Conservation (phyloP, 768 basidiomycete species). For the Gelatoporia subvermispora region DNA sequence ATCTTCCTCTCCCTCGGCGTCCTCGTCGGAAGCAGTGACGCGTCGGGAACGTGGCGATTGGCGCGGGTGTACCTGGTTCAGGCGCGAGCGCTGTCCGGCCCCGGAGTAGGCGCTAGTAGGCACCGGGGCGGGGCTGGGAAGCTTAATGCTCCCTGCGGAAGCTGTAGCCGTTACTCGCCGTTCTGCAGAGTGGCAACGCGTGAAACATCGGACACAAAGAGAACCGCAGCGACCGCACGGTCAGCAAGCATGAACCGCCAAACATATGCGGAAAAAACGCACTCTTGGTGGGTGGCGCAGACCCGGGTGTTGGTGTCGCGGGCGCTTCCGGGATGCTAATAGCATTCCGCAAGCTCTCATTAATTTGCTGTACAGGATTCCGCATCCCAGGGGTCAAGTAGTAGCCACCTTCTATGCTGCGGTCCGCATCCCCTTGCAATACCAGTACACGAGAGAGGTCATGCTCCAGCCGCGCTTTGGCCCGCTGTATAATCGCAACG, state of each 20-base stretch:
- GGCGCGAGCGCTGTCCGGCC: slow-evolving; percentile 20
- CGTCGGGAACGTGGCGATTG: slow-evolving; percentile 21
- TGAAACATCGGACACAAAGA: not conserved
- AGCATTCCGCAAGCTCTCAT: slow-evolving; percentile 34
- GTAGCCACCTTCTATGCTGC: slow-evolving; percentile 25
- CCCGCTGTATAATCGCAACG: slow-evolving; percentile 39
- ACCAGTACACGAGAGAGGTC: slow-evolving; percentile 40
- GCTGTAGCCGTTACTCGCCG: slow-evolving; percentile 12
- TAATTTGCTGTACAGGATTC: slow-evolving; percentile 37
- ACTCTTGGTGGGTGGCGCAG: slow-evolving; percentile 18
- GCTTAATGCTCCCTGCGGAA: slow-evolving; percentile 27
- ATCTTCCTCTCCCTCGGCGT: slow-evolving; percentile 32
- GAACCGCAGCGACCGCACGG: not conserved
- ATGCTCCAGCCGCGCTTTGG: slow-evolving; percentile 42
- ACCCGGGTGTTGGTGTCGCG: slow-evolving; percentile 6
- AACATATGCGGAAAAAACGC: slow-evolving; percentile 2
- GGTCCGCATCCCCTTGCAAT: slow-evolving; percentile 39
- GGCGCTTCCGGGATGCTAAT: slow-evolving; percentile 21
- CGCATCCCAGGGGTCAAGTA: slow-evolving; percentile 15
- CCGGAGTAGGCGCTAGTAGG: slow-evolving; percentile 11
- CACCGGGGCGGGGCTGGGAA: slow-evolving; percentile 30
- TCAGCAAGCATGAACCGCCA: not conserved
- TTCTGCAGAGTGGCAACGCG: slow-evolving; percentile 10
- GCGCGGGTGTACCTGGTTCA: slow-evolving; percentile 21
- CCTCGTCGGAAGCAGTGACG: slow-evolving; percentile 24